Evolutionary conservation across 345 rosid genomes (phyloP), one percentile per base, ranked within the genome.

Genomic region (Brassica carinata): DNA sequence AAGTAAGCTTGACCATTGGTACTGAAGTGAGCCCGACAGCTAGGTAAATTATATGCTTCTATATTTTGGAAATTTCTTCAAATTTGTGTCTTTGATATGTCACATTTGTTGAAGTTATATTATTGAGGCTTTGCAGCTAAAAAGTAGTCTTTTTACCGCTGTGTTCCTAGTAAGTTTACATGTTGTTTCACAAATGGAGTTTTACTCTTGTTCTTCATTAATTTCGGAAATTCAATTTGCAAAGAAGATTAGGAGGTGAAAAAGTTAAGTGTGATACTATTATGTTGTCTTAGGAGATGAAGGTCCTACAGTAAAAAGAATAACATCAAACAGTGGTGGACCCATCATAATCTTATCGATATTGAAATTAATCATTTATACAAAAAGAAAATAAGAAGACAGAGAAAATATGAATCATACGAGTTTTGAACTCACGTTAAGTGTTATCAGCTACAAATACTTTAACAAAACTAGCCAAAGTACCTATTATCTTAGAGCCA

Each of bases 21-120:
- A 71, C 76, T 9, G 66, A 71, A 33, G 8, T 64, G 18, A 64
- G 17, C 62, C 81, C 81, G 8, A 23, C 1, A 23, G 78, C 78
- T 75, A 30, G 72, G 17, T 75, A 75, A 23, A 8, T 40, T 40
- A 19, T 27, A 67, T 40, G 27, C 14, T 64, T 29, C 30, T 62
- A 6, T 29, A 26, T 29, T 5, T 27, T 29, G 36, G 17, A 27
- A 11, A 15, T 29, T 13, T 29, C 38, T 29, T 29, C 17, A 63
- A 27, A 27, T 63, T 9, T 23, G 30, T 57, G 61, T 58, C n/a
- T 43, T 13, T 10, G 7, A 30, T 26, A 27, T 1, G 29, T 7
- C 33, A 19, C 33, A 0, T 71, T 33, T 33, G 9, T 43, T 43
- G 11, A 43, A 43, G 4, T 43, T 43, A 9, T 43, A 14, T 43